Evolutionary conservation across 768 basidiomycete genomes (phyloP).

Genomic region (Lenzites betulinus): DNA sequence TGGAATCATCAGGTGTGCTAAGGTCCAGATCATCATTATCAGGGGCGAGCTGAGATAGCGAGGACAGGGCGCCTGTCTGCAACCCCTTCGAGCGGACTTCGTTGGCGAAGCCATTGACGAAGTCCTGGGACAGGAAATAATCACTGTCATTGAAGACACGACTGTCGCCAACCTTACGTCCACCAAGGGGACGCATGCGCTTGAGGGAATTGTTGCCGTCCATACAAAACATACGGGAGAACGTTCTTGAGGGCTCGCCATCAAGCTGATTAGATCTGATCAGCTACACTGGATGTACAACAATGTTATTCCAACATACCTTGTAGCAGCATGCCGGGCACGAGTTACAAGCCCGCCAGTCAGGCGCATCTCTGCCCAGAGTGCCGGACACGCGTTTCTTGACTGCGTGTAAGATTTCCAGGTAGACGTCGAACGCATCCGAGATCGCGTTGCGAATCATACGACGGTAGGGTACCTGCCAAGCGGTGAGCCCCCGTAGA

Average conservation of each 20-base stretch:
- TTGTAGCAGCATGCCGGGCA: constrained; percentile 42
- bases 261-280: constrained; percentile 24
- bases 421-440: constrained; percentile 39
- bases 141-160: constrained; percentile 25
- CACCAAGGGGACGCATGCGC: no score
- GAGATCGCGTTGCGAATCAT: constrained; percentile 30
- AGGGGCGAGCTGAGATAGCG: constrained; percentile 12
- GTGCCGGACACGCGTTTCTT: constrained; percentile 22
- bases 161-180: constrained; percentile 19
- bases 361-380: constrained; percentile 31
- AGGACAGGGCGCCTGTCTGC: background rate
- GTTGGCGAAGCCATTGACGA: constrained; percentile 34
- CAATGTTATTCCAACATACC: constrained; percentile 22
- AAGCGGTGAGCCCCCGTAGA: no score
- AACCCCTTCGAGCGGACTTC: constrained; percentile 30
- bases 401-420: constrained; percentile 28
- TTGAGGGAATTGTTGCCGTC: no score
- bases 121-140: constrained; percentile 28
- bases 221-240: constrained; percentile 9
- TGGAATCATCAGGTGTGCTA: no score
- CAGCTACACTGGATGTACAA: background rate
- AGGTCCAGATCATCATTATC: no score
- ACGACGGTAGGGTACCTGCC: constrained; percentile 33
- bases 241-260: constrained; percentile 29
- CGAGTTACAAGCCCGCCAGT: constrained; percentile 38